These are phyloP conservation scores for Syzygium syzygioides DNA, from an alignment of 441 rosid species.

Conservation along the genomic window DNA sequence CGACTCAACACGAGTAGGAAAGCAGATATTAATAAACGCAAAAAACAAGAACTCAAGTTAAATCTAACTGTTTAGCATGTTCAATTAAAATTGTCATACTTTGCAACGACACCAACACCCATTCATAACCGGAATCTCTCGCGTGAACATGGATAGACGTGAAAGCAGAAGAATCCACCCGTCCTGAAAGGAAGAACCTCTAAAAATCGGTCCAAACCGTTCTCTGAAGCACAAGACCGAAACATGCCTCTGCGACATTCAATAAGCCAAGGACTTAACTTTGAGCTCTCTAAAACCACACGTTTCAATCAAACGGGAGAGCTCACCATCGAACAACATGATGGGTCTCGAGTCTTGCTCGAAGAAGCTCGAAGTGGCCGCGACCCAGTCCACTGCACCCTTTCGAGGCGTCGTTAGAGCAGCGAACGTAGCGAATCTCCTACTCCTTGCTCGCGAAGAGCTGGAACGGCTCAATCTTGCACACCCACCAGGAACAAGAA, in stretches of 20 bases:
- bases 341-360: conserved; percentile 74
- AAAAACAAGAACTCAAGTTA: background rate
- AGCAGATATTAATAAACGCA: background rate
- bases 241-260: background rate
- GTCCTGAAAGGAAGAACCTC: background rate
- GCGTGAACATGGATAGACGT: background rate
- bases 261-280: background rate
- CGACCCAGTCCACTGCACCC: conserved; percentile 40
- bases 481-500: conserved; percentile 31
- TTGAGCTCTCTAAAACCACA: background rate
- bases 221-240: background rate
- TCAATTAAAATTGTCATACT: background rate
- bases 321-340: conserved; percentile 79
- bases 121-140: background rate
- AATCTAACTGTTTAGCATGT: background rate
- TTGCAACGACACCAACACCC: background rate
- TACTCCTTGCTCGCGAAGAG: conserved; percentile 5
- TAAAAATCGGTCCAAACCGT: background rate
- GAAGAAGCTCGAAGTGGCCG: conserved; percentile 66
- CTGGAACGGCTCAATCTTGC: conserved; percentile 14
- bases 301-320: background rate
- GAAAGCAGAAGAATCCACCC: background rate
- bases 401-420: conserved; percentile 24
- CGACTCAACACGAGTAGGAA: background rate
- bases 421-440: conserved; percentile 31